Percentiles rank a stretch among this genome's conserved stretches.
Evolutionary conservation across 2,329 filamentous ascomycete species (phyloP).

Genomic region (Colletotrichum kahawae): DNA sequence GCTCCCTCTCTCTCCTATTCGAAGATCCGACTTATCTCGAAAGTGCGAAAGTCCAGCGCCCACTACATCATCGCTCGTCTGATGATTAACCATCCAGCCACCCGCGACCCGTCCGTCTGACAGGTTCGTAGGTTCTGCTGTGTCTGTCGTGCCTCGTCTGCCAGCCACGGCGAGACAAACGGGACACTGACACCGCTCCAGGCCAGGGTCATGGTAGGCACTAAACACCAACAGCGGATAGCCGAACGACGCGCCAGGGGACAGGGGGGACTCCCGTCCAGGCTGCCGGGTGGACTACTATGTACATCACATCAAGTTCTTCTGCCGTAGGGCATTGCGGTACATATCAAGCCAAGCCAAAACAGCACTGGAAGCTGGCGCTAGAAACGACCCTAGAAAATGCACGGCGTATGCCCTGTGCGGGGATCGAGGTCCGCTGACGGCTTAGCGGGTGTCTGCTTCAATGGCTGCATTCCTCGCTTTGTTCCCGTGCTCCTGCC

Average conservation of each 20-base stretch:
- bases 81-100: neutral
- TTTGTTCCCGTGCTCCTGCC: constrained; percentile 11
- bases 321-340: neutral
- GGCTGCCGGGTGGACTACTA: neutral
- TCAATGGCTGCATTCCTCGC: neutral
- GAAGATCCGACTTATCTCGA: neutral
- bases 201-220: neutral
- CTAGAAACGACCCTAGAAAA: constrained; percentile 21
- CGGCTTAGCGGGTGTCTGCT: neutral
- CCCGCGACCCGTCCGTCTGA: neutral
- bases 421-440: constrained; percentile 18
- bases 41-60: neutral
- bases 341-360: neutral
- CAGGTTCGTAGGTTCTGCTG: neutral
- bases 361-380: constrained; percentile 1
- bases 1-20: neutral
- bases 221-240: constrained; percentile 9
- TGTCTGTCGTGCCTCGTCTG: neutral
- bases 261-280: neutral
- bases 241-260: constrained; percentile 1
- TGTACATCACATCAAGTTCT: neutral
- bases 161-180: neutral
- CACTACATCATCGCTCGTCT: neutral
- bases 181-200: neutral
- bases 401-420: constrained; percentile 11